Percentiles rank a stretch among this genome's conserved stretches.
Evolutionary conservation across 805 yeast genomes (phyloP).

Genomic region (Pachysolen tannophilus): DNA sequence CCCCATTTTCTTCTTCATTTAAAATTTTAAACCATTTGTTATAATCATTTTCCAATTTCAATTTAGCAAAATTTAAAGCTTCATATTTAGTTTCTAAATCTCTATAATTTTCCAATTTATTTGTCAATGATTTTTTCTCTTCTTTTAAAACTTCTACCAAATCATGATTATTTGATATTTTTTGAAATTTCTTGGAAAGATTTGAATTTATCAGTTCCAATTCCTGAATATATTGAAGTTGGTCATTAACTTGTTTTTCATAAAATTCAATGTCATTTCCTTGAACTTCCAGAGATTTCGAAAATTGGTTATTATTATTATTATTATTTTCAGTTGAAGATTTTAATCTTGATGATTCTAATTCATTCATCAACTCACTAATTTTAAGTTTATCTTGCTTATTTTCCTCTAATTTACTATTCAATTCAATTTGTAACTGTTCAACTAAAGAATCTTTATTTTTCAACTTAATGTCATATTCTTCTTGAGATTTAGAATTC

Average conservation of each 20-base stretch:
- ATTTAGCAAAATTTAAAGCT: not conserved
- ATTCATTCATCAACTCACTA: conserved; percentile 4
- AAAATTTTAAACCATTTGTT: not conserved
- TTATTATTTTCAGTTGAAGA: not conserved
- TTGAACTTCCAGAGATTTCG: too few relatives aligned
- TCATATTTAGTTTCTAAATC: not conserved
- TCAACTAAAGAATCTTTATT: not conserved
- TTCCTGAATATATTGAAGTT: not conserved
- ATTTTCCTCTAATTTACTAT: not conserved
- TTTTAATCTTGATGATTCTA: not conserved
- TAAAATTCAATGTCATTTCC: not conserved
- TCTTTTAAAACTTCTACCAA: not conserved
- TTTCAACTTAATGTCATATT: not conserved
- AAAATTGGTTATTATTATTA: too few relatives aligned
- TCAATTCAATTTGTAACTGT: not conserved
- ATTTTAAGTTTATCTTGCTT: conserved; percentile 1
- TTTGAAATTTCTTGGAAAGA: too few relatives aligned
- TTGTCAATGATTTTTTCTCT: not conserved
- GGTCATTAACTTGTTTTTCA: not conserved
- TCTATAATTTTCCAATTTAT: not conserved
- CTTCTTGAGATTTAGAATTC: not conserved
- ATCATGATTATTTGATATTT: not conserved
- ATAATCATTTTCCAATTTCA: not conserved
- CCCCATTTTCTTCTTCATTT: not conserved
- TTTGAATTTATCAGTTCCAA: not conserved